Evolutionary conservation across 164 flowering plant genomes (phyloP).

Genomic region (Platanus orientalis): DNA sequence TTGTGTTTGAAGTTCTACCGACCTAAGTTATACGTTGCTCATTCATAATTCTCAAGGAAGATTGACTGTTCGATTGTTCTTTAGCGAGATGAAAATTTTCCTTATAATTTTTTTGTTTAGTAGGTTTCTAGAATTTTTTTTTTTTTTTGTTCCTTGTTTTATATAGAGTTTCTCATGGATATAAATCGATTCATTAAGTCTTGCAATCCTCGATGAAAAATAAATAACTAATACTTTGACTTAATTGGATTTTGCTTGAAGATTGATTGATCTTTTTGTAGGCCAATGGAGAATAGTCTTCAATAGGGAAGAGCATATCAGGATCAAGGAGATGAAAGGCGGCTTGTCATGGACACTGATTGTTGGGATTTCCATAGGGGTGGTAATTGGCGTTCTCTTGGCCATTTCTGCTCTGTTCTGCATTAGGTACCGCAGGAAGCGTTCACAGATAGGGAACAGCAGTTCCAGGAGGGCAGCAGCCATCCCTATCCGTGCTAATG

Average conservation of each 20-base stretch:
- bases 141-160: background rate
- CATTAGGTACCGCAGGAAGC: constrained; percentile 59
- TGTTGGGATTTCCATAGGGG: constrained; percentile 86
- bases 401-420: constrained; percentile 68
- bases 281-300: constrained; percentile 19
- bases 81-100: background rate
- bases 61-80: background rate
- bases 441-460: constrained; percentile 78
- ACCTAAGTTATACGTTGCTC: background rate
- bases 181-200: background rate
- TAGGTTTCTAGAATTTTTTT: background rate
- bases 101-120: background rate
- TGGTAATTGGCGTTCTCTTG: constrained; percentile 76
- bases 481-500: constrained; percentile 78
- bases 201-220: background rate
- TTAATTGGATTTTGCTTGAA: background rate
- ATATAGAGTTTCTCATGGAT: background rate
- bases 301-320: constrained; percentile 10
- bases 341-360: constrained; percentile 70
- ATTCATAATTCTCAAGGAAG: background rate
- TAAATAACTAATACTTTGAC: constrained; percentile 1
- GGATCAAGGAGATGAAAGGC: constrained; percentile 51
- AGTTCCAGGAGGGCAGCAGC: constrained; percentile 79
- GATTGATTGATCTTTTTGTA: constrained; percentile 6
- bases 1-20: background rate